Evolutionary conservation across 169 alveolate genomes (phyloP).

Genomic region (Eimeria sp.): DNA sequence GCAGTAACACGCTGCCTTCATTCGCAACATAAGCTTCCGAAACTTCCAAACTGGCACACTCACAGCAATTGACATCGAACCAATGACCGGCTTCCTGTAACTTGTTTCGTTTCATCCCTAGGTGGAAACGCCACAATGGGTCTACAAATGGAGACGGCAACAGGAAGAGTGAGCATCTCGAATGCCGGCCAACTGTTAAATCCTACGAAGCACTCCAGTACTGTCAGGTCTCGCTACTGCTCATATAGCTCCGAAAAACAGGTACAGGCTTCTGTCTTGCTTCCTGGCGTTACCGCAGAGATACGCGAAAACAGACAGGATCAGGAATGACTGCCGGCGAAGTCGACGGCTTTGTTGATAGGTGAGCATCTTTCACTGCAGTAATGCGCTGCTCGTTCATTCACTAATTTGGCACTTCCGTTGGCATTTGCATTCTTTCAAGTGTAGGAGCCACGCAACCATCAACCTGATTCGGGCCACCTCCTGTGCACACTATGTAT

Average conservation of each 20-base stretch:
- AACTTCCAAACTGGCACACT: not conserved
- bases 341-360: constrained; percentile 48
- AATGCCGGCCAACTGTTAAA: not conserved
- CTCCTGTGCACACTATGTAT: not conserved
- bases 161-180: constrained; percentile 41
- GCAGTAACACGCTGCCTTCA: not conserved
- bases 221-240: not conserved
- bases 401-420: not conserved
- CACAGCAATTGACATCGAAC: not conserved
- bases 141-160: constrained; percentile 38
- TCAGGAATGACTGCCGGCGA: constrained; percentile 38
- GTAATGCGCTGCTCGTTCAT: not conserved
- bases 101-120: not conserved
- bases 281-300: constrained; percentile 1
- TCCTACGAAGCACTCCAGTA: not conserved
- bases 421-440: not conserved
- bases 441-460: not conserved
- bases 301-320: constrained; percentile 30
- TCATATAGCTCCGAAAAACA: not conserved
- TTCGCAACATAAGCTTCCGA: not conserved
- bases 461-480: not conserved
- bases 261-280: not conserved
- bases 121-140: constrained; percentile 58
- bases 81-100: not conserved
- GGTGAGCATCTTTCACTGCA: not conserved